Evolutionary conservation across 345 rosid species (phyloP), one percentile per base, ranked within the genome.

Genomic region (Kandelia obovata): DNA sequence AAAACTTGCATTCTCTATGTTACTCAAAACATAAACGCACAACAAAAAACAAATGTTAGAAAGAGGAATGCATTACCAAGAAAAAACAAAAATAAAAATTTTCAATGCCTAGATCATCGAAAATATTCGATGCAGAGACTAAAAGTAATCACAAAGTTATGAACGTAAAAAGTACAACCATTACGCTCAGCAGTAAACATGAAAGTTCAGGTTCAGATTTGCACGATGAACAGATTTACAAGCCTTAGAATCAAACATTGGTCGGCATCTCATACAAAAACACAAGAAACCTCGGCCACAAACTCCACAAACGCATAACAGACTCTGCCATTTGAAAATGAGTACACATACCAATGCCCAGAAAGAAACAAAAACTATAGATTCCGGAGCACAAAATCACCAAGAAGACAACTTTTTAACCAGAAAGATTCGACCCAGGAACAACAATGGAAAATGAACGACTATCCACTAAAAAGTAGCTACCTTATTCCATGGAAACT

Each of bases 401-500:
- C 16, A 31, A 27, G 35, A 16, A 59, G 32, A 59, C 63, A 28
- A 43, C 26, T 26, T 62, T 11, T n/a, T 2, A 46, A 63, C 27
- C 53, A 25, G 7, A 43, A 27, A 55, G 31, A 23, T 39, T 61
- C 30, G n/a, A 47, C 39, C 25, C 62, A 26, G 23, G 65, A 37
- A 31, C 64, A 58, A 16, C 15, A 59, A 71, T 19, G 32, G 13
- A 53, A 71, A 60, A 11, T 15, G 71, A 31, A 65, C 46, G 16
- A 65, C 47, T 67, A 56, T 60, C 62, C 35, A 58, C 28, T 28
- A 75, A 77, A 62, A 62, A 71, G 72, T 20, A 71, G 61, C 30
- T 56, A 75, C 72, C 62, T 66, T 72, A 51, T 62, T 65, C 66
- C 76, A 56, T 32, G 51, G 55, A 43, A 72, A 65, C 16, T 6